These are phyloP conservation scores for Lepidium aucheri DNA, from an alignment of 345 rosid species.

Conservation along the genomic window DNA sequence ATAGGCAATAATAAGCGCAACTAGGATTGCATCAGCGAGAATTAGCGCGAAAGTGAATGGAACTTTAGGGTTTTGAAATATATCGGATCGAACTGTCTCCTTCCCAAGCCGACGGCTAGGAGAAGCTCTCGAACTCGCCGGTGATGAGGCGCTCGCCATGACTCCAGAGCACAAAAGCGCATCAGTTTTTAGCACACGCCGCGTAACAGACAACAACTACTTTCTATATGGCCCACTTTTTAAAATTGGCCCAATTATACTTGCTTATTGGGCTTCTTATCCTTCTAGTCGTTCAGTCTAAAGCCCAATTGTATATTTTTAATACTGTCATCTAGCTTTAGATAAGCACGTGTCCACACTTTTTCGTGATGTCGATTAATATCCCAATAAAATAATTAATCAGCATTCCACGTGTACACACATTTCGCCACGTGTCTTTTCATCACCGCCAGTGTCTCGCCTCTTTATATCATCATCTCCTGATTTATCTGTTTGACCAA, in stretches of 20 bases:
- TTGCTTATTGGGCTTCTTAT: background rate
- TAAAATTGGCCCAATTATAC: background rate
- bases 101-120: slow-evolving; percentile 11
- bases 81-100: slow-evolving; percentile 8
- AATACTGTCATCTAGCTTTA: background rate
- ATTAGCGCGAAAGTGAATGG: slow-evolving; percentile 44
- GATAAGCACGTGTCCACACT: slow-evolving; percentile 17
- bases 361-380: background rate
- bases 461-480: background rate
- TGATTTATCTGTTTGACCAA: slow-evolving; percentile 8
- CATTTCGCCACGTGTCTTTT: slow-evolving; percentile 33
- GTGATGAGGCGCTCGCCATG: slow-evolving; percentile 23
- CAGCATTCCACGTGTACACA: slow-evolving; percentile 7
- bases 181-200: background rate
- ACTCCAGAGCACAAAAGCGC: background rate
- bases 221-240: background rate
- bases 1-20: slow-evolving; percentile 58
- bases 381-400: background rate
- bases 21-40: slow-evolving; percentile 51
- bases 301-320: background rate
- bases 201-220: slow-evolving; percentile 10
- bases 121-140: slow-evolving; percentile 29
- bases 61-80: slow-evolving; percentile 31
- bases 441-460: slow-evolving; percentile 3
- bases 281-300: background rate